Conservation (phyloP, 1,139 yeast species). For the Pichia cactophila region DNA sequence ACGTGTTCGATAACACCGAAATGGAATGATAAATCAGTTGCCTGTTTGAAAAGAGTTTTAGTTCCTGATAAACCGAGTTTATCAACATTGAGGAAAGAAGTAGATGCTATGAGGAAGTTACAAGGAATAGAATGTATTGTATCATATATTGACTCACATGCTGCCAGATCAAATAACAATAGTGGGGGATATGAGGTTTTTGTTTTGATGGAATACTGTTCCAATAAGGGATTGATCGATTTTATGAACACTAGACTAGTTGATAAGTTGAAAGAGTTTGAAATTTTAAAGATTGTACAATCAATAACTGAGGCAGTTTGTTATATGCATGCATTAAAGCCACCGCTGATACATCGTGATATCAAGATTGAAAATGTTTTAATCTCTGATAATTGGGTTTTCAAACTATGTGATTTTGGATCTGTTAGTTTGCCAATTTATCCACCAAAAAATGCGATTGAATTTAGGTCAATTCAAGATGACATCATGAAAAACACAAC, state of each 20-base stretch:
- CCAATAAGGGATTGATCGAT: slow-evolving; percentile 80
- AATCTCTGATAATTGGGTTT: slow-evolving; percentile 63
- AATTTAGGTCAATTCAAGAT: slow-evolving; percentile 61
- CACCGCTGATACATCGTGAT: slow-evolving; percentile 72
- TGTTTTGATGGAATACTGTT: slow-evolving; percentile 86
- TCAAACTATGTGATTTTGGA: slow-evolving; percentile 90
- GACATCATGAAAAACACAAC: slow-evolving; percentile 90
- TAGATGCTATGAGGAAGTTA: slow-evolving; percentile 76
- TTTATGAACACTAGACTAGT: slow-evolving; percentile 89
- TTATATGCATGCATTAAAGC: slow-evolving; percentile 72
- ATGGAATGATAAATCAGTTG: slow-evolving; percentile 34
- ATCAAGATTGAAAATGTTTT: slow-evolving; percentile 92
- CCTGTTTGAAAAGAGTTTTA: slow-evolving; percentile 67
- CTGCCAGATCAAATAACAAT: slow-evolving; percentile 50
- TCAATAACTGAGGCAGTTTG: slow-evolving; percentile 80
- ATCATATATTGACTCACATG: slow-evolving; percentile 89
- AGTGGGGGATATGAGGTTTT: slow-evolving; percentile 69
- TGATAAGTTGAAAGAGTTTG: slow-evolving; percentile 73
- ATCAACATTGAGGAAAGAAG: slow-evolving; percentile 65
- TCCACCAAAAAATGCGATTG: slow-evolving; percentile 60
- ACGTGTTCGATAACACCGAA: slow-evolving; percentile 40
- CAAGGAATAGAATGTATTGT: slow-evolving; percentile 76
- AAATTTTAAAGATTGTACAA: slow-evolving; percentile 73
- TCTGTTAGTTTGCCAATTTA: slow-evolving; percentile 68
- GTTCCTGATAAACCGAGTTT: slow-evolving; percentile 69